Base-by-base conservation (phyloP, 352 stramenopile species). In the Pythium aquatile region DNA sequence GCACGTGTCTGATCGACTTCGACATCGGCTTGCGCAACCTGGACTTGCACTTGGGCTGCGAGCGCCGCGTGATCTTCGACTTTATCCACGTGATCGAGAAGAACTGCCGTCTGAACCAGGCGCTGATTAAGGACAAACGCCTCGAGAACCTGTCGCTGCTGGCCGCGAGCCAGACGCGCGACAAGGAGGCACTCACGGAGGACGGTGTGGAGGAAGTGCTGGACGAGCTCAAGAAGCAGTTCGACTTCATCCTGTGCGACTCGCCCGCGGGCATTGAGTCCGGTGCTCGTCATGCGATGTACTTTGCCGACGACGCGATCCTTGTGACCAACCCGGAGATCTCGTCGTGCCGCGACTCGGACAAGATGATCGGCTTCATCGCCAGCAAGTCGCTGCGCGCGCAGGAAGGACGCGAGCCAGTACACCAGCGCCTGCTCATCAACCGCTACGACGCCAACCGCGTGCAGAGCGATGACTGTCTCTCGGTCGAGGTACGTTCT, bases 351-450 rank as follows among this genome's bases (percentile, higher is more conserved):
- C 79, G 92, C 16, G 93, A 98, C 76, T 96, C 90, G 65, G 93
- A 98, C 78, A 98, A 98, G 74, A 98, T 98, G 93, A 96, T 98
- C 68, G 93, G 93, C 35, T 98, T 97, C 68, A 97, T 98, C 60
- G 81, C 87, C 55, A 94, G 83, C 75, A 94, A 91, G 58, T 96
- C 87, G 40, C 70, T 95, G 52, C 76, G 90, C 7, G 89, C 93
- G 9, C 84, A 97, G 55, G 79, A 96, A 60, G 75, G 77, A 32
- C 79, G 86, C 42, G 70, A 79, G 35, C 77, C 85, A 0, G 91
- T 98, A 9, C 76, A 78, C 17, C 87, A 96, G 75, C 82, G 77
- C 2, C 68, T 98, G 61, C 79, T 97, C 35, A 93, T 98, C 63
- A 98, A 96, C 62, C 81, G 92, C 42, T 98, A 97, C 73, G 90